Base-by-base conservation (phyloP, 306 rosid species). In the Glycine tomentella region DNA sequence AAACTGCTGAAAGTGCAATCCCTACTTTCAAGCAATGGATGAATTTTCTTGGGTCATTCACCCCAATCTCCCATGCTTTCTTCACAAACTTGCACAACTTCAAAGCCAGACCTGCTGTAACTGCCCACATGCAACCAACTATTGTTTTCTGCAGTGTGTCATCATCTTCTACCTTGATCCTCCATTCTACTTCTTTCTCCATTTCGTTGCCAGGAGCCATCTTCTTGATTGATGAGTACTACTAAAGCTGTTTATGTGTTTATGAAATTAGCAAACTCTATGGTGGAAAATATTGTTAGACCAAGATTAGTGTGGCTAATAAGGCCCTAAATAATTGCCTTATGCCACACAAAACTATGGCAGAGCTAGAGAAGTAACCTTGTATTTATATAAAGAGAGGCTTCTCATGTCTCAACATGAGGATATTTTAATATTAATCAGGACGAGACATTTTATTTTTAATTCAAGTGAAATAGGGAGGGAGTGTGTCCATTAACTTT, bases 1-100 rank as follows among this genome's bases (percentile, higher is more conserved):
- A 93, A 38, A 95, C 99, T 42, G 83, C 72, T 7, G 97, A 74
- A 63, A 95, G 98, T 53, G 98, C 99, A 72, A 84, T 51, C 74
- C 94, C 98, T 11, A 93, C 96, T 49, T 95, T 95, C 55, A 95
- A 63, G 61, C 94, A 67, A 79, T 95, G 98, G 44, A 91, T 85
- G 40, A 83, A 86, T 80, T 95, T 95, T 82, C 89, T 90, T 6
- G 98, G 98, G n/a, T 95, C 99, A 80, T 84, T 85, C 25, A 82
- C 77, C 1, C 96, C 99, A 12, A 95, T 1, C 0, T 87, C 87
- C 97, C 97, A 93, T 8, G 97, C 96, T 80, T 90, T 90, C 73
- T 76, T 78, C 61, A 88, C 36, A 78, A 95, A 91, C 48, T 45
- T 86, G 66, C 85, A 65, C 15, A 81, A 15, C 86, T 88, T 93